These are phyloP conservation scores for Hypomyces perniciosus DNA, from an alignment of 2,329 filamentous ascomycete genomes.

Conservation along the genomic window DNA sequence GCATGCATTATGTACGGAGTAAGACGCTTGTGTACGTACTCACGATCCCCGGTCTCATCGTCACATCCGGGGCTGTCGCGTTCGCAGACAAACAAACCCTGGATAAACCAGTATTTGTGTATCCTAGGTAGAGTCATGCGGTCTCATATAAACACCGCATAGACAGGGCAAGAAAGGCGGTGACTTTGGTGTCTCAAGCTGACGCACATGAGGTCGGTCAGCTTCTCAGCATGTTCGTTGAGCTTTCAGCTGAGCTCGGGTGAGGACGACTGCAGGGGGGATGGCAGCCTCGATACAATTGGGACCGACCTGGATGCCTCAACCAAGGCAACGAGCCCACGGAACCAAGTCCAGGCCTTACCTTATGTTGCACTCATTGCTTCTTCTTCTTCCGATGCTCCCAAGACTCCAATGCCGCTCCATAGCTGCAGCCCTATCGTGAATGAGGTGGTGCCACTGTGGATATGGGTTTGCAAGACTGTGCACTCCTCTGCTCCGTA, in stretches of 20 bases:
- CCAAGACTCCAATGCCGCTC: not conserved
- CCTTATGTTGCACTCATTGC: too few relatives aligned
- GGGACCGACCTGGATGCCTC: too few relatives aligned
- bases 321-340: too few relatives aligned
- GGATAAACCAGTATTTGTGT: too few relatives aligned
- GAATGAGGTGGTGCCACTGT: not conserved
- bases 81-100: too few relatives aligned
- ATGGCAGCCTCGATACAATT: slow-evolving; percentile 1
- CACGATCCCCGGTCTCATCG: not conserved
- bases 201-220: not conserved
- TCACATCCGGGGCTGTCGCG: not conserved
- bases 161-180: not conserved
- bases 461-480: not conserved
- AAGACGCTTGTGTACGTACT: too few relatives aligned
- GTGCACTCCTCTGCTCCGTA: not conserved
- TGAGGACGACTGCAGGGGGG: slow-evolving; percentile 8
- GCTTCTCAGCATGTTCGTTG: too few relatives aligned
- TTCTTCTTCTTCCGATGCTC: too few relatives aligned
- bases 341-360: too few relatives aligned
- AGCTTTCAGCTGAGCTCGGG: slow-evolving; percentile 9
- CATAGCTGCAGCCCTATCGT: not conserved
- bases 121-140: not conserved
- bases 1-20: too few relatives aligned
- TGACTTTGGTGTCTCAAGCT: slow-evolving; percentile 4
- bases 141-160: not conserved